A percentile compares a stretch with the other conserved stretches of the same genome.
Evolutionary conservation across 192 early-diverging fungal species (phyloP).

Genomic region (Coemansia sp.): DNA sequence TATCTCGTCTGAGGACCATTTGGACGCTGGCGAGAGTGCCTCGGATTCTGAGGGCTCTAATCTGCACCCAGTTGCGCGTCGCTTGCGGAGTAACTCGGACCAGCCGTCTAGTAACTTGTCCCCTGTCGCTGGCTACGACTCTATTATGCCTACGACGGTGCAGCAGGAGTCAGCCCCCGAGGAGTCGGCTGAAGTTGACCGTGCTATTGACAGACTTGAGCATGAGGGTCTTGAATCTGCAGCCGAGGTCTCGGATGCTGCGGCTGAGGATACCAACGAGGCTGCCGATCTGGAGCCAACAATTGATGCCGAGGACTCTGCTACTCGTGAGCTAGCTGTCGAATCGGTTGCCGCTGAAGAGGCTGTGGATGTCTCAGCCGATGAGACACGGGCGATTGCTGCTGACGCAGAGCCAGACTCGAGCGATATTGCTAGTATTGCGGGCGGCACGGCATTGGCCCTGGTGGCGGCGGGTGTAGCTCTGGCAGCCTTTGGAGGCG

Average conservation of each 20-base stretch:
- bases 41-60: not conserved
- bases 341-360: not conserved
- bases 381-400: not conserved
- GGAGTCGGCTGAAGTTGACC: not conserved
- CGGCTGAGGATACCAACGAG: conserved; percentile 2
- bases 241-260: not conserved
- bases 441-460: not conserved
- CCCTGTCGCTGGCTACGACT: not conserved
- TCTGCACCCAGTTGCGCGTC: not conserved
- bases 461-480: not conserved
- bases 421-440: not conserved
- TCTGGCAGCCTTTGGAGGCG: not conserved
- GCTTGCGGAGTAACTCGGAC: conserved; percentile 10
- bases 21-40: not conserved
- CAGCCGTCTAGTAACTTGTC: not conserved
- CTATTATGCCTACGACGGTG: not conserved
- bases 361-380: not conserved
- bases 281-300: not conserved
- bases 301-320: not conserved
- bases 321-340: not conserved
- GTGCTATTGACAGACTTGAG: conserved; percentile 1
- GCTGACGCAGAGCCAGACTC: not conserved
- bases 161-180: not conserved
- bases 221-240: not conserved
- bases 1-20: conserved; percentile 9